A percentile compares a stretch with the other conserved stretches of the same genome.
These are phyloP conservation scores for Annona squamosa DNA, from an alignment of 164 flowering plant genomes.

Conservation along the genomic window DNA sequence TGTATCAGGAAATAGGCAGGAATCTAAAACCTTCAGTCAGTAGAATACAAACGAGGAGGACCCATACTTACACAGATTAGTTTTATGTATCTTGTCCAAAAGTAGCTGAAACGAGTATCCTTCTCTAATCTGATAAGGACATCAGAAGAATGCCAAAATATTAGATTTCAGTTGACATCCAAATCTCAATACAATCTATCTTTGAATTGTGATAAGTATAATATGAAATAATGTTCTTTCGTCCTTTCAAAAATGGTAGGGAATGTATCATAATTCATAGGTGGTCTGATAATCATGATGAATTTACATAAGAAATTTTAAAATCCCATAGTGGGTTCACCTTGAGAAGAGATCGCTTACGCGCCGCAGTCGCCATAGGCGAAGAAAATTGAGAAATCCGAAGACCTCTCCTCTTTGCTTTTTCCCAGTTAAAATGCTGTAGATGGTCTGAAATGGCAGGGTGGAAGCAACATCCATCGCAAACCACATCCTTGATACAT, in stretches of 20 bases:
- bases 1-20: too few species aligned
- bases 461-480: conserved; percentile 82
- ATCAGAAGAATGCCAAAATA: background rate
- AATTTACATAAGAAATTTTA: background rate
- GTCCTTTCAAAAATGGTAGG: background rate
- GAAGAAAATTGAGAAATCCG: conserved; percentile 72
- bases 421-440: conserved; percentile 36
- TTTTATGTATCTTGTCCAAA: conserved; percentile 50
- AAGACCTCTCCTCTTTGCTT: conserved; percentile 28
- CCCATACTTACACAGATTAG: conserved; percentile 46
- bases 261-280: background rate
- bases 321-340: conserved; percentile 17
- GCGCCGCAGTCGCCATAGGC: conserved; percentile 81
- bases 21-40: background rate
- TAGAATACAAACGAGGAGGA: background rate
- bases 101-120: conserved; percentile 80
- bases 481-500: conserved; percentile 39
- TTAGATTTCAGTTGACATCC: background rate
- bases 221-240: too few species aligned
- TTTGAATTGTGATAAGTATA: background rate
- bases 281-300: background rate
- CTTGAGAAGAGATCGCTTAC: conserved; percentile 61
- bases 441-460: conserved; percentile 50
- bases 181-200: background rate
- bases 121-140: conserved; percentile 59